A percentile compares a stretch with the other conserved stretches of the same genome.
Evolutionary conservation across 1,139 yeast species (phyloP).

Genomic region (Debaryomyces psychrophilus): DNA sequence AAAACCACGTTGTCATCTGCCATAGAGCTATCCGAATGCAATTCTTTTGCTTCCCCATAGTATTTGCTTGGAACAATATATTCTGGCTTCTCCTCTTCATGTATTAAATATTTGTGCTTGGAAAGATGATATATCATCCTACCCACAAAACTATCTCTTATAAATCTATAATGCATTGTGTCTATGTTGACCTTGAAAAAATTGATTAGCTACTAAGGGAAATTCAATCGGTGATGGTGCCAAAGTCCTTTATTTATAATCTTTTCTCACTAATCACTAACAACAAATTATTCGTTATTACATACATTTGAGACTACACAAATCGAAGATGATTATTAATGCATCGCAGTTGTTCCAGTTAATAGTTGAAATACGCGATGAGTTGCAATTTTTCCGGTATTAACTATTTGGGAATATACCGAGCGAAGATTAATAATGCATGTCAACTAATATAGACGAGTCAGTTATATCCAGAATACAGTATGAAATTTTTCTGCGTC

Average conservation of each 20-base stretch:
- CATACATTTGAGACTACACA: too few relatives aligned
- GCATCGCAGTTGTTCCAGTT: neutral
- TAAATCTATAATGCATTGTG: too few relatives aligned
- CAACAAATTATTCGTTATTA: too few relatives aligned
- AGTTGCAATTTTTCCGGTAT: neutral
- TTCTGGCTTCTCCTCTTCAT: slow-evolving; percentile 33
- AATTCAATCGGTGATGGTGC: too few relatives aligned
- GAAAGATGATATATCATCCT: slow-evolving; percentile 31
- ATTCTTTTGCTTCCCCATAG: neutral
- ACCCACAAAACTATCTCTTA: slow-evolving; percentile 36
- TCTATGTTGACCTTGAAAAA: too few relatives aligned
- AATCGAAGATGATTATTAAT: neutral
- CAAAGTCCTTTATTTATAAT: too few relatives aligned
- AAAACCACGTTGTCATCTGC: neutral
- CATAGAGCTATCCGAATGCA: neutral
- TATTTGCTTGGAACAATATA: slow-evolving; percentile 30
- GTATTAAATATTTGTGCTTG: slow-evolving; percentile 26
- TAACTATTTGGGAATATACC: neutral
- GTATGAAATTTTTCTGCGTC: neutral
- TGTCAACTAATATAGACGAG: neutral
- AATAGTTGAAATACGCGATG: neutral
- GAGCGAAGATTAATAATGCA: neutral
- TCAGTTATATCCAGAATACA: neutral
- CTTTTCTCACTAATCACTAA: too few relatives aligned
- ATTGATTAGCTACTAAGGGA: too few relatives aligned